These are phyloP conservation scores for Ogataea methanolica DNA, from an alignment of 805 yeast species.

Conservation along the genomic window DNA sequence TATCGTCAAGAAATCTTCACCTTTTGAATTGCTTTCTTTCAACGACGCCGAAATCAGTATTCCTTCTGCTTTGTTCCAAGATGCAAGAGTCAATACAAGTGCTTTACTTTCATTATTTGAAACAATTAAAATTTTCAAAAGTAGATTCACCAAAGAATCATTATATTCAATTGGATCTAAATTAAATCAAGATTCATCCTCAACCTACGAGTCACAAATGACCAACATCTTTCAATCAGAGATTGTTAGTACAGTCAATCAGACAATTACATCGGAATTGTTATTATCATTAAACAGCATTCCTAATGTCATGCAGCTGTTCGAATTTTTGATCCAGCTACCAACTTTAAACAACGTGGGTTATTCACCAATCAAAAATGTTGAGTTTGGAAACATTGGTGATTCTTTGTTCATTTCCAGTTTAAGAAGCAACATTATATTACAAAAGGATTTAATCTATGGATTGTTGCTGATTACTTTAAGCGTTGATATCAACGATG, in stretches of 20 bases:
- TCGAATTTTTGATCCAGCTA: constrained; percentile 33
- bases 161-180: constrained; percentile 29
- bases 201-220: constrained; percentile 31
- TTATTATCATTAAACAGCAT: constrained; percentile 36
- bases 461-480: constrained; percentile 26
- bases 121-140: constrained; percentile 33
- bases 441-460: constrained; percentile 18
- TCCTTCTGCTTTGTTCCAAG: constrained; percentile 3
- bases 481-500: constrained; percentile 29
- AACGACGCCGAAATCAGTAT: constrained; percentile 21
- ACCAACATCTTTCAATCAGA: constrained; percentile 36
- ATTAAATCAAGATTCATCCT: constrained; percentile 31
- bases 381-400: constrained; percentile 23
- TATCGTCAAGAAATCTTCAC: constrained; percentile 30
- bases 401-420: constrained; percentile 15
- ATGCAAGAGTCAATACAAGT: constrained; percentile 3
- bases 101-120: constrained; percentile 21
- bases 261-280: constrained; percentile 33
- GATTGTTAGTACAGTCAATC: constrained; percentile 38
- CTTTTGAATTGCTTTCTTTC: constrained; percentile 26
- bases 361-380: constrained; percentile 15
- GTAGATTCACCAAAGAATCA: constrained; percentile 34
- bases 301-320: constrained; percentile 30
- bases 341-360: constrained; percentile 20
- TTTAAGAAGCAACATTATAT: constrained; percentile 13